Percentiles rank a stretch among this genome's conserved stretches.
These are phyloP conservation scores for Phyllosticta citribraziliensis DNA, from an alignment of 2,329 filamentous ascomycete genomes.

Conservation along the genomic window DNA sequence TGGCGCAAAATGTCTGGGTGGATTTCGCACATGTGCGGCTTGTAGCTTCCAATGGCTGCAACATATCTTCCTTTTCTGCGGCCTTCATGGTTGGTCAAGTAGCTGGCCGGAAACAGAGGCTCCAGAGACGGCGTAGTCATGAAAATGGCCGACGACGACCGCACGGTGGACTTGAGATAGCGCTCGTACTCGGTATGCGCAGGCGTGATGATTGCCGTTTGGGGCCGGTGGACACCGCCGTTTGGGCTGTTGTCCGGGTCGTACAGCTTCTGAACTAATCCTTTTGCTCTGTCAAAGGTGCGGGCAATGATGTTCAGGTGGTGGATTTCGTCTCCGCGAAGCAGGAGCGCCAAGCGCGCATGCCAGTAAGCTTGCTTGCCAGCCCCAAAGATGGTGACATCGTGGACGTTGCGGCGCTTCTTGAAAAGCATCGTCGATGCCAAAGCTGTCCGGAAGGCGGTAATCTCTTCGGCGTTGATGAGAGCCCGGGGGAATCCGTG, in stretches of 20 bases:
- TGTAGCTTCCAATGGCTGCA: conserved; percentile 60
- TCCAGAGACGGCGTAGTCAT: conserved; percentile 71
- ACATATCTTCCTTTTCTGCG: conserved; percentile 62
- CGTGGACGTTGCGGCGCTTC: conserved; percentile 59
- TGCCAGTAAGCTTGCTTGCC: conserved; percentile 95
- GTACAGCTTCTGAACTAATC: conserved; percentile 47
- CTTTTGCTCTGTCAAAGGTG: conserved; percentile 49
- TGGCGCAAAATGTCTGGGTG: conserved; percentile 66
- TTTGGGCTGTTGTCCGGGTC: conserved; percentile 27
- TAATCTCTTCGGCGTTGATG: conserved; percentile 58
- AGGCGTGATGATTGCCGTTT: conserved; percentile 61
- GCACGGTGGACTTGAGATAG: conserved; percentile 60
- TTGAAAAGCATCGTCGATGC: conserved; percentile 52
- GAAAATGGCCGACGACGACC: conserved; percentile 70
- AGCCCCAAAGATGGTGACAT: conserved; percentile 74
- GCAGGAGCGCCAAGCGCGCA: conserved; percentile 68
- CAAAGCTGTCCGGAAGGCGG: conserved; percentile 59
- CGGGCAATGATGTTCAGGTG: conserved; percentile 78
- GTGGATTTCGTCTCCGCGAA: conserved; percentile 59
- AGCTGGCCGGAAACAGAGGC: conserved; percentile 64
- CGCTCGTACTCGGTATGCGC: conserved; percentile 60
- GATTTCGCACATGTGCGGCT: conserved; percentile 71
- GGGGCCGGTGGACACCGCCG: conserved; percentile 24
- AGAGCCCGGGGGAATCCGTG: conserved; percentile 50
- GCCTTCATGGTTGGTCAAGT: conserved; percentile 63